These are phyloP conservation scores for Saccharomycopsis vini DNA, from an alignment of 805 yeast genomes.

Conservation along the genomic window DNA sequence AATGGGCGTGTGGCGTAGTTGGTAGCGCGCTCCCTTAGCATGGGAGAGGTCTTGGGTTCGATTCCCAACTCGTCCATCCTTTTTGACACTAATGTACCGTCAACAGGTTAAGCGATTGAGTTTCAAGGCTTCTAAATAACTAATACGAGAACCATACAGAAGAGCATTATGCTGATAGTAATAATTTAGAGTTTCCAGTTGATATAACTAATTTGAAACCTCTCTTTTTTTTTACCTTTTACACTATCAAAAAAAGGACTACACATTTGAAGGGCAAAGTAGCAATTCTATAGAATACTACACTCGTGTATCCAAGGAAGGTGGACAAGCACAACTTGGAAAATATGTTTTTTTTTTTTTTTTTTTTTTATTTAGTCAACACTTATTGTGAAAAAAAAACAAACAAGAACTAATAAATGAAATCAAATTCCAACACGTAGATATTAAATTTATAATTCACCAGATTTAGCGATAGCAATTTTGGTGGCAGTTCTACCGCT, in stretches of 20 bases:
- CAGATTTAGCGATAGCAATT: slow-evolving; percentile 70
- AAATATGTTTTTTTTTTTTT: neutral
- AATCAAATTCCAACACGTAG: neutral
- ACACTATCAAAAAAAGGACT: no score
- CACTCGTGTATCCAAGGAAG: neutral
- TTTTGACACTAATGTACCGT: no score
- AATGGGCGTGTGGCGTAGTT: slow-evolving; percentile 73
- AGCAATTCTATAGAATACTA: no score
- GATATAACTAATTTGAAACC: no score
- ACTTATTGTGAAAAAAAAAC: neutral
- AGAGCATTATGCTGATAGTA: no score
- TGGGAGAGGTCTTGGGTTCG: slow-evolving; percentile 21
- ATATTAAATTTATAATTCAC: slow-evolving; percentile 31
- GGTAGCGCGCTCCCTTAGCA: slow-evolving; percentile 51
- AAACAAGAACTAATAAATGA: neutral
- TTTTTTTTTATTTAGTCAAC: neutral
- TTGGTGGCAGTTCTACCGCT: slow-evolving; percentile 65
- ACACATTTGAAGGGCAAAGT: no score
- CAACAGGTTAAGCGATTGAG: no score
- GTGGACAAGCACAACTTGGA: neutral
- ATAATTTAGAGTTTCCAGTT: no score
- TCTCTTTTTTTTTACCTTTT: no score
- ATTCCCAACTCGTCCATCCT: slow-evolving; percentile 20
- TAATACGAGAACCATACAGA: no score
- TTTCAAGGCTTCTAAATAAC: no score